Conservation (phyloP, 331 rosid species). For the Stylosanthes scabra region DNA sequence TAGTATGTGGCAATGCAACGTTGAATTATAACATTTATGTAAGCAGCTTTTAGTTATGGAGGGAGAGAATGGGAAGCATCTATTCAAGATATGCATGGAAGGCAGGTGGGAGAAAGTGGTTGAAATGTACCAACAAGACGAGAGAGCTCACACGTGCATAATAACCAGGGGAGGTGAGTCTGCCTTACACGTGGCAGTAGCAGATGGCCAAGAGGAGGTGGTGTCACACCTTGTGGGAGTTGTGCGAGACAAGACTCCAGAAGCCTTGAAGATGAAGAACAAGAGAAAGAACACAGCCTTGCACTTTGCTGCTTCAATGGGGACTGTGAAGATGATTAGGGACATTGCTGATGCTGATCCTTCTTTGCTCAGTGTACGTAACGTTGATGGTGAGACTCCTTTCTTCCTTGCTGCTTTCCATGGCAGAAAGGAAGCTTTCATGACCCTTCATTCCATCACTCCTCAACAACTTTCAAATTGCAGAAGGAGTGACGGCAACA, state of each 20-base stretch:
- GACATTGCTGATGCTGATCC: background rate
- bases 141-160: conserved; percentile 16
- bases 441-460: conserved; percentile 37
- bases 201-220: conserved; percentile 38
- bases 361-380: conserved; percentile 24
- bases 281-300: conserved; percentile 49
- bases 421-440: conserved; percentile 49
- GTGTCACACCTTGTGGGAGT: conserved; percentile 19
- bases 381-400: conserved; percentile 59
- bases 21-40: too few relatives aligned
- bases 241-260: background rate
- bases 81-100: conserved; percentile 29
- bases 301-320: conserved; percentile 58
- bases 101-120: conserved; percentile 48
- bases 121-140: background rate
- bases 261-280: conserved; percentile 29
- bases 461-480: background rate
- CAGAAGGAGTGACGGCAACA: conserved; percentile 48
- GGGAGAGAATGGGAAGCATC: background rate
- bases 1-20: too few relatives aligned
- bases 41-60: too few relatives aligned
- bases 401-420: conserved; percentile 59
- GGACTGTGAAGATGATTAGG: background rate
- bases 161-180: conserved; percentile 64
- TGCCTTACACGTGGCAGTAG: conserved; percentile 54